Evolutionary conservation across 2,329 filamentous ascomycete species (phyloP).

Genomic region (Zalaria sp.): DNA sequence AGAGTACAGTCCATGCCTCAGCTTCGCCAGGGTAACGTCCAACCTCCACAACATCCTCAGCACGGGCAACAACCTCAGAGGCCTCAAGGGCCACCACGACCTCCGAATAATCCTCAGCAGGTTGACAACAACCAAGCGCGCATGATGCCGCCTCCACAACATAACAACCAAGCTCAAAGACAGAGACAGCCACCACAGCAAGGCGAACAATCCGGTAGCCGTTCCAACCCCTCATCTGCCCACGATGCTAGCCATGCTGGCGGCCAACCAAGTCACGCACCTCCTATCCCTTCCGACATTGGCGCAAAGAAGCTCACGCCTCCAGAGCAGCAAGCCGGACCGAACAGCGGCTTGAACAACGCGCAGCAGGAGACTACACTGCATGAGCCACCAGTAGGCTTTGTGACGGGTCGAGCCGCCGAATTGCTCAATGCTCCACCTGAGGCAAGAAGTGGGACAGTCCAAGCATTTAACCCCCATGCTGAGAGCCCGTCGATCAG

Average conservation of each 20-base stretch:
- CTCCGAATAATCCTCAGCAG: constrained; percentile 12
- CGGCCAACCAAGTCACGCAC: too few relatives aligned
- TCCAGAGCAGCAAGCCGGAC: constrained; percentile 1
- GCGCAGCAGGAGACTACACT: constrained; percentile 10
- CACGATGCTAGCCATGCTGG: too few relatives aligned
- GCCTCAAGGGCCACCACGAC: constrained; percentile 13
- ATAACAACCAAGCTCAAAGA: constrained; percentile 2
- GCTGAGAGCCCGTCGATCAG: constrained; percentile 59
- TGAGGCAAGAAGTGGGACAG: constrained; percentile 17
- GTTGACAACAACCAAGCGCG: constrained; percentile 12
- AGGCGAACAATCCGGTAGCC: constrained; percentile 10
- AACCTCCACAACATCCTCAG: constrained; percentile 11
- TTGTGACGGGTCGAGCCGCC: constrained; percentile 31
- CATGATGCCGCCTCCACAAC: constrained; percentile 5
- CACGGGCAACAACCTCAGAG: constrained; percentile 6
- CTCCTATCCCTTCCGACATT: too few relatives aligned
- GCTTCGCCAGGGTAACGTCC: constrained; percentile 14
- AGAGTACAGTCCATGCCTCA: constrained; percentile 19
- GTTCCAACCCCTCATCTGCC: constrained; percentile 18
- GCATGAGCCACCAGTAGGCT: constrained; percentile 24
- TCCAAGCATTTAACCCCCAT: constrained; percentile 32
- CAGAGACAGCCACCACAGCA: neutral
- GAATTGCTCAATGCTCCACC: constrained; percentile 22
- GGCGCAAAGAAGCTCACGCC: constrained; percentile 7
- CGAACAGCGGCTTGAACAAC: constrained; percentile 4